phyloP scores from a whole-genome alignment of 208 protist species.

The Leishmania arabica region DNA sequence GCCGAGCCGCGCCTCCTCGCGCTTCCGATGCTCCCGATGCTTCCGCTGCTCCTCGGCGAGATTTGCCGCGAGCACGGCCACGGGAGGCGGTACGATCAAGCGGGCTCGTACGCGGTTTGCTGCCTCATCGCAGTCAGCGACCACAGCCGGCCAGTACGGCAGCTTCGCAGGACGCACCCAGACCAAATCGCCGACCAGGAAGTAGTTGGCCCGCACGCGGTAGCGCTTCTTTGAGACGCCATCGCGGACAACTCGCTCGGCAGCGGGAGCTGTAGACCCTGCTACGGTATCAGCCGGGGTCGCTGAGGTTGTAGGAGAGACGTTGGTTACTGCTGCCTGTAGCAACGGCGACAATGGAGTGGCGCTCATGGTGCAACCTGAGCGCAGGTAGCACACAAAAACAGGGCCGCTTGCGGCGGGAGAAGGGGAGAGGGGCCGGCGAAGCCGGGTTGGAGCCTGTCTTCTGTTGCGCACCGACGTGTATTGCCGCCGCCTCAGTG shows the following conservation, averaged over 20 bases:
- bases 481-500: not conserved
- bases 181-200: constrained; percentile 78
- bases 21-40: constrained; percentile 16
- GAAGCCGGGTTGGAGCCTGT: not conserved
- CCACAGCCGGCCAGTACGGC: constrained; percentile 89
- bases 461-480: not conserved
- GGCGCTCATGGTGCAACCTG: not conserved
- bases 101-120: constrained; percentile 62
- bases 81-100: constrained; percentile 56
- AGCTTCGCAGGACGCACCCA: constrained; percentile 76
- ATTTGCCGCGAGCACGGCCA: constrained; percentile 43
- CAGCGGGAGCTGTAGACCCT: not conserved
- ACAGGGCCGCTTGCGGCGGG: not conserved
- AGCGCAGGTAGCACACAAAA: not conserved
- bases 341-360: not conserved
- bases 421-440: not conserved
- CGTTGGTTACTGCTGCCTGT: not conserved
- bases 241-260: not conserved
- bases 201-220: constrained; percentile 76
- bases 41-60: constrained; percentile 39
- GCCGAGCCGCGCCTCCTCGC: constrained; percentile 17
- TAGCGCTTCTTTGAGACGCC: constrained; percentile 31
- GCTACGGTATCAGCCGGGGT: not conserved
- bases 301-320: not conserved
- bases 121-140: constrained; percentile 54